Evolutionary conservation across 179 eudicot genomes (phyloP).

Genomic region (Gypsophila paniculata): DNA sequence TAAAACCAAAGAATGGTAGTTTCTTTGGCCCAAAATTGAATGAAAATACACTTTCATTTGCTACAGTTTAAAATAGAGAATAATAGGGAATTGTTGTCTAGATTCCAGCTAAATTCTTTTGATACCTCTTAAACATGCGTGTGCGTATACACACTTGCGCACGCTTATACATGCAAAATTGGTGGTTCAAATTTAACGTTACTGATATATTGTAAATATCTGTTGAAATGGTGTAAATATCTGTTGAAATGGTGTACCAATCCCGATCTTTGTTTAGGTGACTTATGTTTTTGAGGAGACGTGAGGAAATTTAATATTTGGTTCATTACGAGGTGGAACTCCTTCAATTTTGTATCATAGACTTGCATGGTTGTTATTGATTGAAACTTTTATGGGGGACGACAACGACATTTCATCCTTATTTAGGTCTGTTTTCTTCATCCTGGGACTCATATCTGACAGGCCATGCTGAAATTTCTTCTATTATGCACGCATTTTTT

Average conservation of each 20-base stretch:
- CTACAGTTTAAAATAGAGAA: neutral
- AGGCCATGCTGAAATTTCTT: neutral
- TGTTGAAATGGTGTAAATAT: no score
- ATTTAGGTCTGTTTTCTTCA: conserved; percentile 5
- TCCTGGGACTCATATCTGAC: neutral
- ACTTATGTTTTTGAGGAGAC: neutral
- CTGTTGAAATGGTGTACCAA: no score
- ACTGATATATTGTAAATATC: no score
- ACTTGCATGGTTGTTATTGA: neutral
- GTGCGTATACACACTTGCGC: no score
- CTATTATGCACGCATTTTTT: neutral
- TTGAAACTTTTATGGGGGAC: neutral
- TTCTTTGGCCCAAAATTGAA: neutral
- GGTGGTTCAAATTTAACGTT: neutral
- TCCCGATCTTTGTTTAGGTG: neutral
- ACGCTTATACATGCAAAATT: no score
- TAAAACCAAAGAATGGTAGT: neutral
- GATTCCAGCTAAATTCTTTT: neutral
- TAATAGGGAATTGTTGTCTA: neutral
- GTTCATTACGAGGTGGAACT: neutral
- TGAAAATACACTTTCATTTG: neutral
- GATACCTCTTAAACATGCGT: no score
- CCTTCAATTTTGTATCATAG: neutral
- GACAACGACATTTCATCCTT: neutral
- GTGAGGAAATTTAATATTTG: neutral